Conservation (phyloP, 495 filamentous ascomycete species). For the Massariosphaeria phaeospora region DNA sequence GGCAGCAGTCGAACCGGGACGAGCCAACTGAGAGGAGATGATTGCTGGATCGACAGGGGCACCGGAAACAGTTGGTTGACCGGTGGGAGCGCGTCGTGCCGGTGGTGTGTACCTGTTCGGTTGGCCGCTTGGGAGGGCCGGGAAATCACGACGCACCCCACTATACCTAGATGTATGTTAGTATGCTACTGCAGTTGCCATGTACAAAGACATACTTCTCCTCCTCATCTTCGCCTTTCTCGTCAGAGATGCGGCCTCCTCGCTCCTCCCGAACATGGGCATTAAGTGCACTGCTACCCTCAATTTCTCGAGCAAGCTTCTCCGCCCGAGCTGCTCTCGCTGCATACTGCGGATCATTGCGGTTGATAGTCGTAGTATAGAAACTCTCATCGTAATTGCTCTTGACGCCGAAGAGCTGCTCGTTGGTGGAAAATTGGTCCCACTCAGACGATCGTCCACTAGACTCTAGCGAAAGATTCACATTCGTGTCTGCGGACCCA, state of each 20-base stretch:
- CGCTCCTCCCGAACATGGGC: slow-evolving; percentile 85
- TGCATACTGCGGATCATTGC: slow-evolving; percentile 71
- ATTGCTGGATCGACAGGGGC: slow-evolving; percentile 77
- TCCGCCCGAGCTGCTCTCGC: slow-evolving; percentile 72
- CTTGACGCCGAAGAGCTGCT: slow-evolving; percentile 77
- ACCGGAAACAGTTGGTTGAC: slow-evolving; percentile 63
- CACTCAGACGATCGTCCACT: slow-evolving; percentile 48
- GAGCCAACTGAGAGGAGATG: slow-evolving; percentile 66
- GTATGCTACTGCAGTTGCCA: not conserved
- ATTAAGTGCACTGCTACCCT: slow-evolving; percentile 61
- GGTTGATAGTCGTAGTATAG: slow-evolving; percentile 89
- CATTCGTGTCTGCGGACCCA: slow-evolving; percentile 53
- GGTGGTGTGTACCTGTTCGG: slow-evolving; percentile 87
- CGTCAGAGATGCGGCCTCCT: slow-evolving; percentile 60
- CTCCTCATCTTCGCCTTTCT: slow-evolving; percentile 72
- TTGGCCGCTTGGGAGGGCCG: slow-evolving; percentile 57
- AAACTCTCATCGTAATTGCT: slow-evolving; percentile 88
- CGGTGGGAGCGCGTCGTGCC: slow-evolving; percentile 71
- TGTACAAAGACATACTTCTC: slow-evolving; percentile 61
- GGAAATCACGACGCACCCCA: slow-evolving; percentile 77
- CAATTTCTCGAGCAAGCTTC: slow-evolving; percentile 84
- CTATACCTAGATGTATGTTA: slow-evolving; percentile 62
- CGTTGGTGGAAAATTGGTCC: slow-evolving; percentile 94
- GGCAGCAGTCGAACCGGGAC: slow-evolving; percentile 43
- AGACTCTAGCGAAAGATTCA: slow-evolving; percentile 66